phyloP scores from a whole-genome alignment of 768 basidiomycete genomes.

The Naganishia kalamii region DNA sequence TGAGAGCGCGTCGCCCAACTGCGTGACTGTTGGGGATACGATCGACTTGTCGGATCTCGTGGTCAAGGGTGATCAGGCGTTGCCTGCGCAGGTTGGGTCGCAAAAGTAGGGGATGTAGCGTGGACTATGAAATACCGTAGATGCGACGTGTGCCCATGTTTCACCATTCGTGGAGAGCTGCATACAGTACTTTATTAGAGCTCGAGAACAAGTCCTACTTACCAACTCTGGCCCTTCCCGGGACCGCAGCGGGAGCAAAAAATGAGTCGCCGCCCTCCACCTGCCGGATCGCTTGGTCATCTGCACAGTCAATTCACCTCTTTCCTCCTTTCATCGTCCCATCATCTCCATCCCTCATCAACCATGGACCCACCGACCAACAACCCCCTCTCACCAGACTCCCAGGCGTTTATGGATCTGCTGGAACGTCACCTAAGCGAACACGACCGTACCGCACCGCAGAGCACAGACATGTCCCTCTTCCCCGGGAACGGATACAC shows the following conservation, averaged over 20 bases:
- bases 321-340: not conserved
- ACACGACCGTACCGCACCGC: not conserved
- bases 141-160: no score
- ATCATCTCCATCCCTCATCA: not conserved
- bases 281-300: not conserved
- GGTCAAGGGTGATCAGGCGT: slow-evolving; percentile 33
- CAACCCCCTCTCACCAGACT: slow-evolving; percentile 21
- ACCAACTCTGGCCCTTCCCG: not conserved
- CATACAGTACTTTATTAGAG: no score
- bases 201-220: no score
- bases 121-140: no score
- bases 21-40: slow-evolving; percentile 44
- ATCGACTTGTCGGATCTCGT: slow-evolving; percentile 45
- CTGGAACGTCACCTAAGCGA: slow-evolving; percentile 20
- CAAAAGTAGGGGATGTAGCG: not conserved
- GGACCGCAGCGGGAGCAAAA: not conserved
- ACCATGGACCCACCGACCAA: not conserved
- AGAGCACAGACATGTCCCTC: not conserved
- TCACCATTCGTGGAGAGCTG: no score
- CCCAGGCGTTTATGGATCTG: slow-evolving; percentile 21
- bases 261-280: not conserved
- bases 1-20: slow-evolving; percentile 46
- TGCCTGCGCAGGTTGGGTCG: not conserved
- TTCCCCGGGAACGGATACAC: not conserved
- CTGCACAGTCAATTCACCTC: no score